A percentile compares a stretch with the other conserved stretches of the same genome.
Conservation (phyloP, 176 grass and related monocot genomes). For the Thinopyrum elongatum region DNA sequence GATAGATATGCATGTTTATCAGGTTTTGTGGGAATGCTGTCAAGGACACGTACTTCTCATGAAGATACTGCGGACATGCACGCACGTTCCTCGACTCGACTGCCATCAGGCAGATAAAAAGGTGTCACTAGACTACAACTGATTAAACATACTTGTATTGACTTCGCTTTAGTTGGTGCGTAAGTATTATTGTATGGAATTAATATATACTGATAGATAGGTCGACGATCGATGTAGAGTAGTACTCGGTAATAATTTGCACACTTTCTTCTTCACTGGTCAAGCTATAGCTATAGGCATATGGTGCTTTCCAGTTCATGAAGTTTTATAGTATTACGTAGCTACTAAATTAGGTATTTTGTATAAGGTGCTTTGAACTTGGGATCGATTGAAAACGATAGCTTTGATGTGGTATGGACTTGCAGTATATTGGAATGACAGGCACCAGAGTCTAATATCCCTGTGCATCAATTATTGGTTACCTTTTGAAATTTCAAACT, state of each 20-base stretch:
- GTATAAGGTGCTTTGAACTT: background rate
- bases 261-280: background rate
- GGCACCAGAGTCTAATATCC: background rate
- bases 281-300: background rate
- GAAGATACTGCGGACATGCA: background rate
- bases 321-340: background rate
- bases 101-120: background rate
- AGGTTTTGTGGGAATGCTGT: background rate
- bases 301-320: background rate
- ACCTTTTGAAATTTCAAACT: background rate
- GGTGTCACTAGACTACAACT: background rate
- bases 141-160: background rate
- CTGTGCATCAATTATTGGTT: background rate
- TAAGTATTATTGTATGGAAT: background rate
- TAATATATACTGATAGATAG: background rate
- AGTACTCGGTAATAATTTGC: background rate
- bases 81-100: background rate
- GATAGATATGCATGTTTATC: background rate
- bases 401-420: no score
- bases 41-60: background rate
- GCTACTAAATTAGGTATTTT: background rate
- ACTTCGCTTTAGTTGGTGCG: background rate
- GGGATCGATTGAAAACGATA: background rate
- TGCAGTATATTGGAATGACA: background rate
- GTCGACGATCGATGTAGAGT: background rate